Evolutionary conservation across 2,329 filamentous ascomycete genomes (phyloP), one percentile per base, ranked within the genome.

Genomic region (Fusarium brevicatenulatum): DNA sequence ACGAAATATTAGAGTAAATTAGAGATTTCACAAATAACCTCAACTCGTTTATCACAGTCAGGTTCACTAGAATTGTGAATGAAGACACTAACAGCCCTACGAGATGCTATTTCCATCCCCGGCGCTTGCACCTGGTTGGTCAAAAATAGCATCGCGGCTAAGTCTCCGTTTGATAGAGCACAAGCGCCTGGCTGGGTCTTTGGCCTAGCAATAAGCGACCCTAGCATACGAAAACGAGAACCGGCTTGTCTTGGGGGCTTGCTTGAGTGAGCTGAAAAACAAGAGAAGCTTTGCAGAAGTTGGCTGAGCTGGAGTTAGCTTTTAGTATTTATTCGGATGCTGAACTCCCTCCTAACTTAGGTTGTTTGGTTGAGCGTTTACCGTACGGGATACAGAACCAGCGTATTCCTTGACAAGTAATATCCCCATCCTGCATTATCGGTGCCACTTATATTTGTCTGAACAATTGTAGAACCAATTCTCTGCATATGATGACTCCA

Each of bases 61-160:
- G 15, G 15, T 13, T n/a, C 11, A n/a, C 18, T 13, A 54, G 15
- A 54, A n/a, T 28, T 15, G 28, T n/a, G 19, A 42, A 28, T 18
- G 10, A 23, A 34, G 47, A 10, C 34, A 28, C 25, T 54, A 54
- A 30, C 50, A 54, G 36, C 50, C 50, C 50, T 54, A 54, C 36
- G 15, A 40, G 50, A 16, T 54, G 25, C 25, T 40, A n/a, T 54
- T 40, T 54, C 50, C 21, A 16, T 40, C 36, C 21, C 7, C 7
- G 7, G 50, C 34, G 36, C 36, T 54, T 54, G n/a, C 36, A 54
- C 25, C 36, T 54, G 34, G 50, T 54, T 54, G 13, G 21, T 70
- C 44, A n/a, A 69, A 74, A 77, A 77, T 77, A 77, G 71, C 36
- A 74, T 55, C 69, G 75, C 75, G 73, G 55, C 67, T 76, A 76